phyloP scores from a whole-genome alignment of 1,139 yeast species.

The Yamadazyma aaseri region DNA sequence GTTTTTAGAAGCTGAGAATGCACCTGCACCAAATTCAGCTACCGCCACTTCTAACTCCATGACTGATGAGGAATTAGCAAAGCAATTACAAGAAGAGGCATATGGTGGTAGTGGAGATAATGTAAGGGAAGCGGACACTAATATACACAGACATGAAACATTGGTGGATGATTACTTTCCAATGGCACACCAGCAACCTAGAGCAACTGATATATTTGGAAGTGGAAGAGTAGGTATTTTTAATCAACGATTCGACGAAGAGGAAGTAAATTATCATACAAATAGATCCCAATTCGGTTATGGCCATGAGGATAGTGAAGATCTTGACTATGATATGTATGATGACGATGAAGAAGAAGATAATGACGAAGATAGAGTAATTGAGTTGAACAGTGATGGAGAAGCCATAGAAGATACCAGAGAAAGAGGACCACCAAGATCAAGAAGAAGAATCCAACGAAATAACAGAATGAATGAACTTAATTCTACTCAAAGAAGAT shows the following conservation, averaged over 20 bases:
- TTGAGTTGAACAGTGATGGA: constrained; percentile 31
- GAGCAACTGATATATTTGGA: constrained; percentile 43
- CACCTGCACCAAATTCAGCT: constrained; percentile 23
- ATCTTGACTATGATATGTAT: constrained; percentile 24
- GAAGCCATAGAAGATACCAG: constrained; percentile 21
- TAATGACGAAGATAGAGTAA: constrained; percentile 23
- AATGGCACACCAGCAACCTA: constrained; percentile 9
- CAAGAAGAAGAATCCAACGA: constrained; percentile 32
- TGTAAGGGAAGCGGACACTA: constrained; percentile 68
- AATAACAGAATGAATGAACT: constrained; percentile 31
- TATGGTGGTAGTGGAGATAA: constrained; percentile 22
- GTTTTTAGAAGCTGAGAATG: constrained; percentile 59
- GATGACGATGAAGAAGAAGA: constrained; percentile 22
- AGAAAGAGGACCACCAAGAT: constrained; percentile 16
- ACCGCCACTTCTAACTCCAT: constrained; percentile 16
- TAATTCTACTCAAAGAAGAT: constrained; percentile 64
- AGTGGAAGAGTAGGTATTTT: constrained; percentile 41
- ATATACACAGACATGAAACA: constrained; percentile 79
- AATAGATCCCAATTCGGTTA: constrained; percentile 14
- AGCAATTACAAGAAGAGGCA: constrained; percentile 67
- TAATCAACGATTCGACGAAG: constrained; percentile 42
- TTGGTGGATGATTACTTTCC: constrained; percentile 43
- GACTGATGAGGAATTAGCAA: constrained; percentile 63
- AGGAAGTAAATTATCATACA: constrained; percentile 26
- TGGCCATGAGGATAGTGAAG: constrained; percentile 20